Conservation (phyloP, 2,329 filamentous ascomycete genomes). For the Aureobasidium sp. region DNA sequence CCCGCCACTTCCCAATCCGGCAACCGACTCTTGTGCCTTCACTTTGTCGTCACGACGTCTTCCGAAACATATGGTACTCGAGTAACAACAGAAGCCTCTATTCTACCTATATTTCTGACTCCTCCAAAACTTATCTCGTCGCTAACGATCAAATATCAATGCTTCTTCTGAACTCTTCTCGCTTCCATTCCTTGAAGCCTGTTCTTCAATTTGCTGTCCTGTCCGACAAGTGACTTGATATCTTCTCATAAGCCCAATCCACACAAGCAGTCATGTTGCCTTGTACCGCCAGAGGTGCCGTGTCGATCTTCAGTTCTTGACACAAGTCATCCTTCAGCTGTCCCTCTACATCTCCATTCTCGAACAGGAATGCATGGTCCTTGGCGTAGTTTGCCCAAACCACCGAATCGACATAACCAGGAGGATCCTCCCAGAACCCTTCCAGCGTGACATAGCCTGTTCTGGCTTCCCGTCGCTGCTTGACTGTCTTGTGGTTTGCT, state of each 20-base stretch:
- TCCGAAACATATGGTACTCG: background rate
- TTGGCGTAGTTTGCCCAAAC: slow-evolving; percentile 93
- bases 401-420: slow-evolving; percentile 84
- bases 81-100: background rate
- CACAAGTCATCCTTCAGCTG: slow-evolving; percentile 38
- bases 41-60: background rate
- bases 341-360: slow-evolving; percentile 56
- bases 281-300: slow-evolving; percentile 22
- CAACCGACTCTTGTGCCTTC: no score
- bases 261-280: slow-evolving; percentile 27
- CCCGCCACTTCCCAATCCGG: background rate
- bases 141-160: no score
- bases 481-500: slow-evolving; percentile 55
- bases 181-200: background rate
- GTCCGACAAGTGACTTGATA: slow-evolving; percentile 14
- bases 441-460: slow-evolving; percentile 69
- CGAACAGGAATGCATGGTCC: slow-evolving; percentile 74
- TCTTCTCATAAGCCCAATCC: slow-evolving; percentile 30
- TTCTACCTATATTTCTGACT: background rate
- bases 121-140: background rate
- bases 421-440: slow-evolving; percentile 92
- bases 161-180: background rate
- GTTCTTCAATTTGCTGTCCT: background rate
- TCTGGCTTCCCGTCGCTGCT: slow-evolving; percentile 56
- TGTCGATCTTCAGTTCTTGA: slow-evolving; percentile 21